phyloP scores from a whole-genome alignment of 805 yeast genomes.

The Ogataea salicorniae region DNA sequence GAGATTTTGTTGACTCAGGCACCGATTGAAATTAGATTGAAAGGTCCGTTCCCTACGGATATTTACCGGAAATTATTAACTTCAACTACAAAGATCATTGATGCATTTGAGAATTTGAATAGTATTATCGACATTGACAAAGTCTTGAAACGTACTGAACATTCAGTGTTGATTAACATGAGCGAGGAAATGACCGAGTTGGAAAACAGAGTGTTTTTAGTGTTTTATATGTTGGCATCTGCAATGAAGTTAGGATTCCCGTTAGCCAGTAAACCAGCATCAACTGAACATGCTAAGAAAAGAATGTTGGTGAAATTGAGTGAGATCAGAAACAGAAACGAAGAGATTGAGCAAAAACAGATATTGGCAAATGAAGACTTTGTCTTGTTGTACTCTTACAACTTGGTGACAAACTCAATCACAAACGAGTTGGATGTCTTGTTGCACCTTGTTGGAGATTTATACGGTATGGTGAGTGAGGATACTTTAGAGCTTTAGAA shows the following conservation, averaged over 20 bases:
- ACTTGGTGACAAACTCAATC: slow-evolving; percentile 64
- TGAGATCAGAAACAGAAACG: slow-evolving; percentile 42
- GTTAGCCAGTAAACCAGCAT: slow-evolving; percentile 70
- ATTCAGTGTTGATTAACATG: slow-evolving; percentile 49
- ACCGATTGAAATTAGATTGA: slow-evolving; percentile 67
- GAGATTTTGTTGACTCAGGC: slow-evolving; percentile 61
- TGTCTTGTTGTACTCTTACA: slow-evolving; percentile 69
- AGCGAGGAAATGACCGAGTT: slow-evolving; percentile 59
- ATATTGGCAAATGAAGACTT: slow-evolving; percentile 62
- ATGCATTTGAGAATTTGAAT: slow-evolving; percentile 69
- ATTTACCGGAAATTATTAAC: slow-evolving; percentile 47
- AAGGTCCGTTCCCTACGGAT: slow-evolving; percentile 61
- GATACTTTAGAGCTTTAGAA: slow-evolving; percentile 49
- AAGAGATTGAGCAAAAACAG: slow-evolving; percentile 24
- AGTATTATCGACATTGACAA: slow-evolving; percentile 64
- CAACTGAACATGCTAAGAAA: slow-evolving; percentile 69
- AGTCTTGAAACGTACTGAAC: slow-evolving; percentile 45
- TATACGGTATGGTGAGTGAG: slow-evolving; percentile 63
- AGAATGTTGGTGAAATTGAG: slow-evolving; percentile 61
- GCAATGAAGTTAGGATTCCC: slow-evolving; percentile 75
- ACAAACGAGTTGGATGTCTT: slow-evolving; percentile 60
- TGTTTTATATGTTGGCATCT: slow-evolving; percentile 74
- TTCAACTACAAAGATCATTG: slow-evolving; percentile 60
- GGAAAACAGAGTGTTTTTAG: slow-evolving; percentile 65
- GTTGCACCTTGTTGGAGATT: slow-evolving; percentile 45